phyloP scores from a whole-genome alignment of 2,329 filamentous ascomycete genomes.

The Hymenoscyphus fraxineus region DNA sequence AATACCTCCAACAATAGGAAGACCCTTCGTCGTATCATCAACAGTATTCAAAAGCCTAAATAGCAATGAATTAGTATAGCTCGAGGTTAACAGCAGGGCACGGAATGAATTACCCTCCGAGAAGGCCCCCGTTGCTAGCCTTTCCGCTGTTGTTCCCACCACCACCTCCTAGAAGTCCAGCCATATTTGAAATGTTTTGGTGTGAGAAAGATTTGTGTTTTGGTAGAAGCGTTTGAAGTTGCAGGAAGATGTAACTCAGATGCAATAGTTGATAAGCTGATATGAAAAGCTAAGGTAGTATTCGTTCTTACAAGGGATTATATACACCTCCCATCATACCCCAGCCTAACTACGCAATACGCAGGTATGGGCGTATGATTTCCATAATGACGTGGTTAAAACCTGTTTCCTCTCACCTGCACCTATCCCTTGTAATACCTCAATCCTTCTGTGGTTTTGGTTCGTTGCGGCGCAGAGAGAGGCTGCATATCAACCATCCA shows the following conservation, averaged over 20 bases:
- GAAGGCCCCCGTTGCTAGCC: slow-evolving; percentile 19
- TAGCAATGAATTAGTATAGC: neutral
- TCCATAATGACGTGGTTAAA: neutral
- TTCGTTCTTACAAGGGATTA: slow-evolving; percentile 1
- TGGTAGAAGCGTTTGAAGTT: neutral
- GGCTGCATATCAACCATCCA: neutral
- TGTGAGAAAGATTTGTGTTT: neutral
- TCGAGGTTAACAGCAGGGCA: neutral
- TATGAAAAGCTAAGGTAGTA: neutral
- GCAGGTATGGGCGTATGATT: neutral
- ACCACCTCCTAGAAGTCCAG: slow-evolving; percentile 41
- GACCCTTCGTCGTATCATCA: slow-evolving; percentile 27
- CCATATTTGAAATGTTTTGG: slow-evolving; percentile 34
- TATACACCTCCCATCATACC: neutral
- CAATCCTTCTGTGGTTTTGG: neutral
- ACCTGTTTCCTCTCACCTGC: neutral
- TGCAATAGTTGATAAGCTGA: neutral
- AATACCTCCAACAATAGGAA: slow-evolving; percentile 25
- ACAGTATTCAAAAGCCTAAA: slow-evolving; percentile 24
- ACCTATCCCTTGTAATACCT: neutral
- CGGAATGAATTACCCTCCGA: slow-evolving; percentile 16
- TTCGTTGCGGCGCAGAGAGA: neutral
- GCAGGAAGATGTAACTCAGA: slow-evolving; percentile 3
- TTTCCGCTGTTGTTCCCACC: slow-evolving; percentile 20
- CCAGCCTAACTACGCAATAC: neutral